Evolutionary conservation across 345 rosid species (phyloP), one percentile per base, ranked within the genome.

Genomic region (Psidium guajava): DNA sequence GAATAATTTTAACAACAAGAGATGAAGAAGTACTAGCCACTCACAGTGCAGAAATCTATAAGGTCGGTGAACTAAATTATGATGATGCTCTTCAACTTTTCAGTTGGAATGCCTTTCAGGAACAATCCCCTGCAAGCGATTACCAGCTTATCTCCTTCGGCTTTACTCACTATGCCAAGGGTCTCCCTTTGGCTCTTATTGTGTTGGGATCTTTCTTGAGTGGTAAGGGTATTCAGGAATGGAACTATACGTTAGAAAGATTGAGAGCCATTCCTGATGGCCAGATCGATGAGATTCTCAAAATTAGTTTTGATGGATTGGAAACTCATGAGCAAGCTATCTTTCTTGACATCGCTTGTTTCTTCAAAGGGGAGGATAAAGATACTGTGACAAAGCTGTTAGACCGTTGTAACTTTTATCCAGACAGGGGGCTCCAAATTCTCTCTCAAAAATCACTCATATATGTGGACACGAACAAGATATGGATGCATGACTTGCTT

Each of bases 401-500:
- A 16, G 83, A 86, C 13, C 74, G 83, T 5, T 84, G 86, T 83
- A 83, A 83, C 58, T 82, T 73, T 16, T 86, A 81, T 58, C 88
- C 90, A 11, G 82, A 84, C 5, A 86, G 8, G 27, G 85, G 57
- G 24, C 5, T 88, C 5, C 27, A 69, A 42, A 61, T 86, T 75
- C 88, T 88, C 5, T 22, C 22, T 11, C 61, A 69, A 20, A 88
- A 47, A 59, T 84, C 89, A 21, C 87, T 90, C 14, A 84, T 88
- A 81, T 56, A n/a, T 11, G 52, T 86, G 18, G 59, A 83, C 40
- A 73, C 81, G 15, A 58, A 83, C 84, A 85, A 51, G 61, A 80
- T 89, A 51, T 11, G 24, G 83, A 89, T 88, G 91, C 91, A 89
- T 55, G 88, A 84, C 80, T 85, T 88, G 84, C 81, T 89, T 10